Conservation (phyloP, 768 basidiomycete genomes). For the Xerocomellus chrysenteron region DNA sequence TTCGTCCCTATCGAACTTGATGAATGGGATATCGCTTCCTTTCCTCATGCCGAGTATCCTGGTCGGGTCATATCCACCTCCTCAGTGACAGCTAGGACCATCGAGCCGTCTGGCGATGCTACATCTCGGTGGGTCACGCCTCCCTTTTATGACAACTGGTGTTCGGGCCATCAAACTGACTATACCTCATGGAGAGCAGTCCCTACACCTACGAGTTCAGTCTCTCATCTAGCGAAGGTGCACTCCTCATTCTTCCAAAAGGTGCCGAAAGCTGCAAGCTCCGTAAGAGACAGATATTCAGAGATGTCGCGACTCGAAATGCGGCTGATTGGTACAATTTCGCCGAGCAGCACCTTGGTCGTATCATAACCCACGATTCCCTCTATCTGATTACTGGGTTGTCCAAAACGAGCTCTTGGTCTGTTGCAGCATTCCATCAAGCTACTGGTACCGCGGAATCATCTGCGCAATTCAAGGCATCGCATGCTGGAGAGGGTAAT, state of each 20-base stretch:
- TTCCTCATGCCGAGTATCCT: conserved; percentile 11
- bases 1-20: conserved; percentile 23
- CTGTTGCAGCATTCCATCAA: conserved; percentile 20
- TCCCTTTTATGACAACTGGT: not conserved
- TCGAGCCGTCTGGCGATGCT: not conserved
- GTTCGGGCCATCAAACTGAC: not conserved
- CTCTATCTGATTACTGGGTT: conserved; percentile 28
- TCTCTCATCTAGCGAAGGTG: conserved; percentile 24
- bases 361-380: conserved; percentile 17
- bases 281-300: conserved; percentile 21
- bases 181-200: not conserved
- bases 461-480: conserved; percentile 18
- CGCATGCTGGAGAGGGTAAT: not conserved
- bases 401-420: conserved; percentile 22
- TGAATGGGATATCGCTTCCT: conserved; percentile 4
- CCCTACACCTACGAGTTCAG: conserved; percentile 4
- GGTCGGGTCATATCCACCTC: conserved; percentile 13
- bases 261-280: conserved; percentile 22
- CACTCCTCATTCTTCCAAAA: conserved; percentile 32
- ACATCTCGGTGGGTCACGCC: not conserved
- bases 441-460: not conserved
- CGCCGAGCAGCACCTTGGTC: conserved; percentile 16
- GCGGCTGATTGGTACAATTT: conserved; percentile 29
- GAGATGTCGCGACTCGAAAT: conserved; percentile 19
- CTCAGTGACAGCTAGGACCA: conserved; percentile 7